phyloP scores from a whole-genome alignment of 2,329 filamentous ascomycete genomes.

The Xylaria sp. region DNA sequence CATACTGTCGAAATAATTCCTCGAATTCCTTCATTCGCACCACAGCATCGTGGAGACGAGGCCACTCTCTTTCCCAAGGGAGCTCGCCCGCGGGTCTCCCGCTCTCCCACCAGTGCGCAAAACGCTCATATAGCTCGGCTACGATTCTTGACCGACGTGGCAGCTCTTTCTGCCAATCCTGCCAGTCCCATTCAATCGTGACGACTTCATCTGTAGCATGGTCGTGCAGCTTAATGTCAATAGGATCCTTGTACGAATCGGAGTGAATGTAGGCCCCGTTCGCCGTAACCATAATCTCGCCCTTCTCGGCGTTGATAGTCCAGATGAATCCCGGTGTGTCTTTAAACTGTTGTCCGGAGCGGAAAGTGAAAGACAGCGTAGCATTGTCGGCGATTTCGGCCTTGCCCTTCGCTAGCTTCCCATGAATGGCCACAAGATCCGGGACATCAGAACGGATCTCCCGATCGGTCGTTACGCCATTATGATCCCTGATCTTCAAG shows the following conservation, averaged over 20 bases:
- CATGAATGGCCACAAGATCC: constrained; percentile 57
- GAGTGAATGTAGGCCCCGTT: constrained; percentile 47
- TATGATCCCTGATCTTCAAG: constrained; percentile 51
- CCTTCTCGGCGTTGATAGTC: constrained; percentile 63
- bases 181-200: constrained; percentile 57
- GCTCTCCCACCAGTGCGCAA: constrained; percentile 52
- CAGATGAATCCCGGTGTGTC: constrained; percentile 60
- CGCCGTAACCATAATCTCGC: constrained; percentile 59
- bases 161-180: constrained; percentile 60
- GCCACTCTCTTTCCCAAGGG: constrained; percentile 51
- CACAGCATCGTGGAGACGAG: constrained; percentile 53
- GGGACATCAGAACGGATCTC: constrained; percentile 56
- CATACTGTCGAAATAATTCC: constrained; percentile 43
- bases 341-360: constrained; percentile 61
- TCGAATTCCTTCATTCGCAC: constrained; percentile 40
- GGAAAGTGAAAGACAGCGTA: constrained; percentile 58
- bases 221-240: constrained; percentile 64
- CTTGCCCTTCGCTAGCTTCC: constrained; percentile 49
- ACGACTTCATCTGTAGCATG: constrained; percentile 59
- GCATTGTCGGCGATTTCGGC: constrained; percentile 51
- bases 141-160: constrained; percentile 60
- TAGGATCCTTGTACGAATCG: constrained; percentile 51
- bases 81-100: constrained; percentile 33
- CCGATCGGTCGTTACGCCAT: constrained; percentile 47
- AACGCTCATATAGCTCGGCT: constrained; percentile 67